These are phyloP conservation scores for Gaertneriomyces sp. DNA, from an alignment of 192 early-diverging fungal species.

Conservation along the genomic window DNA sequence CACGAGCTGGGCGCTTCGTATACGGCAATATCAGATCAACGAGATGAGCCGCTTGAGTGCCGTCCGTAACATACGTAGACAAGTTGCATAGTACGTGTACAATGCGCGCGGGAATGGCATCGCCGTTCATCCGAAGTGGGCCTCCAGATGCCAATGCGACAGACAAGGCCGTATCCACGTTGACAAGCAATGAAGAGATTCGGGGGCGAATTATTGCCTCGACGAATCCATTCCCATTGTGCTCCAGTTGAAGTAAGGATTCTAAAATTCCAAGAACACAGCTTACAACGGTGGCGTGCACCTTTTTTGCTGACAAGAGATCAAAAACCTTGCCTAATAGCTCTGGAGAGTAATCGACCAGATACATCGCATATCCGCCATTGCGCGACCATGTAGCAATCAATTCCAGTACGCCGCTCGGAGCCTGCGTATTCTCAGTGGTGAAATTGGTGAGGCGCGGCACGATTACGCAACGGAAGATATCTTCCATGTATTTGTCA, in stretches of 20 bases:
- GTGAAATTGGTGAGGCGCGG: slow-evolving; percentile 67
- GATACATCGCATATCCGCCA: slow-evolving; percentile 59
- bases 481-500: slow-evolving; percentile 64
- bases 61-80: slow-evolving; percentile 67
- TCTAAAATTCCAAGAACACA: slow-evolving; percentile 69
- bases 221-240: slow-evolving; percentile 31
- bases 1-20: slow-evolving; percentile 62
- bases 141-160: slow-evolving; percentile 40
- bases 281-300: slow-evolving; percentile 66
- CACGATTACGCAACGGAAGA: slow-evolving; percentile 70
- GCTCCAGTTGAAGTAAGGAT: slow-evolving; percentile 48
- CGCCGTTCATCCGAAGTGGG: slow-evolving; percentile 4
- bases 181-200: slow-evolving; percentile 54
- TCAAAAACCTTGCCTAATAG: slow-evolving; percentile 69
- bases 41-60: slow-evolving; percentile 63
- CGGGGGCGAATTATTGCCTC: slow-evolving; percentile 49
- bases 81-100: slow-evolving; percentile 77
- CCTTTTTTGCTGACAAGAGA: slow-evolving; percentile 75
- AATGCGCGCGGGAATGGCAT: slow-evolving; percentile 50
- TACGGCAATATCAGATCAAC: slow-evolving; percentile 80
- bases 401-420: slow-evolving; percentile 74
- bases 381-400: slow-evolving; percentile 74
- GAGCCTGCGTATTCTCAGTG: slow-evolving; percentile 83
- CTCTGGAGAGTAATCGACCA: slow-evolving; percentile 58
- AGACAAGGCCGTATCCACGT: slow-evolving; percentile 35